Evolutionary conservation across 2,329 filamentous ascomycete species (phyloP), one percentile per base, ranked within the genome.

Genomic region (Xylaria sp.): DNA sequence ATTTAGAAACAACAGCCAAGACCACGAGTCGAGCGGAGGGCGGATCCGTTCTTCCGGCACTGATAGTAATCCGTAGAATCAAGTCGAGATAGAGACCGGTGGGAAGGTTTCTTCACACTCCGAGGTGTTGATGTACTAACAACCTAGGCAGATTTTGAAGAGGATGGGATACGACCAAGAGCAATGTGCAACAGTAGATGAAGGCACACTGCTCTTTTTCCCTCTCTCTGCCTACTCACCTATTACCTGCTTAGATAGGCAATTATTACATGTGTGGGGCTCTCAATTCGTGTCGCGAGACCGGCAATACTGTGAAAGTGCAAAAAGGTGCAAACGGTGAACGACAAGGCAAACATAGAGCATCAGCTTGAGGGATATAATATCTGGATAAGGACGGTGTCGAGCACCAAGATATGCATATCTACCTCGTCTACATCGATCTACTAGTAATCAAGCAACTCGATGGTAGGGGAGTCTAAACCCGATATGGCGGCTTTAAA

Each of bases 281-380:
- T 59, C 31, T 23, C 28, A 15, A 31, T 9, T 8, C 23, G 51
- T 51, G 54, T 31, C 39, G 15, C 28, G 37, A 44, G n/a, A 8
- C 10, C 18, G 28, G 25, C 39, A 7, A 15, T 44, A 46, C 46
- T 25, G 34, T 41, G n/a, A 34, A 67, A 63, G 54, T 63, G 60
- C 60, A 63, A 60, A 50, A 52, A 63, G n/a, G 60, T 46, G 37
- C 48, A 55, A 55, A 23, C 37, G 34, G 28, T 64, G 60, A 61
- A 61, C 61, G 51, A 56, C 18, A n/a, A 15, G 39, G 60, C n/a
- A 41, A 50, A 50, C 23, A 20, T 50, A 28, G 39, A 13, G 50
- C n/a, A 44, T 51, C n/a, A 34, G 50, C 31, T 54, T 52, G 34
- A 54, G 12, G 51, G 25, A 48, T 65, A 39, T 52, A 51, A 39